Evolutionary conservation across 257 asterid species (phyloP).

Genomic region (Jasminum sambac): DNA sequence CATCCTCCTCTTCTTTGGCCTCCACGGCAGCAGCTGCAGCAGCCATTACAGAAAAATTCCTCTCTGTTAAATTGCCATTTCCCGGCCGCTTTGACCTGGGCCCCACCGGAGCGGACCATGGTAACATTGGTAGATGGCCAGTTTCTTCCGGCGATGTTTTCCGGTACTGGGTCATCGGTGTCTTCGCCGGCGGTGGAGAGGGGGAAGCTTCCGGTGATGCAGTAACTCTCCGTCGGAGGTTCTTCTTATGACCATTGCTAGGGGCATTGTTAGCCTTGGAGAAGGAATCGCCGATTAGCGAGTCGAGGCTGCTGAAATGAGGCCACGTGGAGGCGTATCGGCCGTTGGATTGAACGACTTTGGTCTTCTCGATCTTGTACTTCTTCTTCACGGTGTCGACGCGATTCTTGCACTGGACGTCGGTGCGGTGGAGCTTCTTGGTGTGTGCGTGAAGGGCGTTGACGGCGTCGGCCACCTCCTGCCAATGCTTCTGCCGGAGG

Average conservation of each 20-base stretch:
- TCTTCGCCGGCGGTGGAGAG: slow-evolving; percentile 38
- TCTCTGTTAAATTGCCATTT: slow-evolving; percentile 42
- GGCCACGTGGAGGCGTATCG: slow-evolving; percentile 70
- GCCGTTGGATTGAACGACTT: slow-evolving; percentile 53
- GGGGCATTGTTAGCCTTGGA: slow-evolving; percentile 17
- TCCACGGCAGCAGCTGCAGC: slow-evolving; percentile 67
- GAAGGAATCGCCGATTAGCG: slow-evolving; percentile 61
- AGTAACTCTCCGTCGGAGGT: slow-evolving; percentile 39
- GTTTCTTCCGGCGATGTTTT: slow-evolving; percentile 24
- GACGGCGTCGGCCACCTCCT: slow-evolving; percentile 86
- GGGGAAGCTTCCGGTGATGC: slow-evolving; percentile 42
- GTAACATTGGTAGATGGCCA: slow-evolving; percentile 29
- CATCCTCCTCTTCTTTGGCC: slow-evolving; percentile 43
- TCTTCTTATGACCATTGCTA: slow-evolving; percentile 29
- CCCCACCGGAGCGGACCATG: slow-evolving; percentile 78
- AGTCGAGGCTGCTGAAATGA: slow-evolving; percentile 64
- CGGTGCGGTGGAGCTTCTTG: slow-evolving; percentile 69
- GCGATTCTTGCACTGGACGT: slow-evolving; percentile 92
- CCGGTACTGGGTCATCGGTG: slow-evolving; percentile 23
- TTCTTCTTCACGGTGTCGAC: slow-evolving; percentile 91
- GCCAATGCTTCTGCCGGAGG: slow-evolving; percentile 94
- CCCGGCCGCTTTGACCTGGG: slow-evolving; percentile 73
- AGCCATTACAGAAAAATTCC: slow-evolving; percentile 74
- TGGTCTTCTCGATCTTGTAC: slow-evolving; percentile 77
- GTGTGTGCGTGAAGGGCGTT: slow-evolving; percentile 68